These are phyloP conservation scores for Rhazya stricta DNA, from an alignment of 257 asterid genomes.

Conservation along the genomic window DNA sequence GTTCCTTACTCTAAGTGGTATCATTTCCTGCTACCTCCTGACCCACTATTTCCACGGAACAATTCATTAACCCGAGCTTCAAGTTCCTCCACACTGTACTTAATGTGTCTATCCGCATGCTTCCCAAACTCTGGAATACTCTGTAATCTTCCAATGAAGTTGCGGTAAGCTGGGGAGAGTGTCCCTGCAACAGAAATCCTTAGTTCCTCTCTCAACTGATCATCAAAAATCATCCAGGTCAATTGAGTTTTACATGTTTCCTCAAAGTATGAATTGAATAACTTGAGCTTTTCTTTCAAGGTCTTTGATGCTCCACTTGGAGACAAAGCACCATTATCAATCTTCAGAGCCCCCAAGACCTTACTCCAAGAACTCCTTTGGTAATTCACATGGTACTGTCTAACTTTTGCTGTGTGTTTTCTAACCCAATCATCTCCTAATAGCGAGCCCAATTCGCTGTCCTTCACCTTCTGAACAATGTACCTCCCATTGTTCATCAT, in stretches of 20 bases:
- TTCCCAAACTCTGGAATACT: conserved; percentile 46
- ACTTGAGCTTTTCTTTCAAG: conserved; percentile 70
- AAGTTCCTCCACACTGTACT: conserved; percentile 65
- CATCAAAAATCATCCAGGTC: conserved; percentile 77
- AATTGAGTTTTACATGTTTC: conserved; percentile 64
- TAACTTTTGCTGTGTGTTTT: conserved; percentile 69
- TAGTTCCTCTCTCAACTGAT: conserved; percentile 67
- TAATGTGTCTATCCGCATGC: conserved; percentile 63
- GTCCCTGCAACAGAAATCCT: conserved; percentile 53
- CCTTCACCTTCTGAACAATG: conserved; percentile 80
- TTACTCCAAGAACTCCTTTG: conserved; percentile 92
- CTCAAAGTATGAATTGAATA: conserved; percentile 71
- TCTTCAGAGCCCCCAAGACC: conserved; percentile 66
- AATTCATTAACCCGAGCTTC: conserved; percentile 62
- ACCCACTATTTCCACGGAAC: conserved; percentile 45
- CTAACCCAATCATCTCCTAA: conserved; percentile 88
- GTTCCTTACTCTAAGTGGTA: conserved; percentile 25
- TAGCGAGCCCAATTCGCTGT: conserved; percentile 66
- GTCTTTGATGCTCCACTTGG: conserved; percentile 56
- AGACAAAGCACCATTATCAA: conserved; percentile 47
- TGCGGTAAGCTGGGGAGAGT: conserved; percentile 57
- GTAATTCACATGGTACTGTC: conserved; percentile 75
- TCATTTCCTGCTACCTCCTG: conserved; percentile 58
- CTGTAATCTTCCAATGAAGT: conserved; percentile 58
- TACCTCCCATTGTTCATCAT: conserved; percentile 92